Evolutionary conservation across 495 filamentous ascomycete genomes (phyloP), one percentile per base, ranked within the genome.

Genomic region (Aspergillus nanangensis): DNA sequence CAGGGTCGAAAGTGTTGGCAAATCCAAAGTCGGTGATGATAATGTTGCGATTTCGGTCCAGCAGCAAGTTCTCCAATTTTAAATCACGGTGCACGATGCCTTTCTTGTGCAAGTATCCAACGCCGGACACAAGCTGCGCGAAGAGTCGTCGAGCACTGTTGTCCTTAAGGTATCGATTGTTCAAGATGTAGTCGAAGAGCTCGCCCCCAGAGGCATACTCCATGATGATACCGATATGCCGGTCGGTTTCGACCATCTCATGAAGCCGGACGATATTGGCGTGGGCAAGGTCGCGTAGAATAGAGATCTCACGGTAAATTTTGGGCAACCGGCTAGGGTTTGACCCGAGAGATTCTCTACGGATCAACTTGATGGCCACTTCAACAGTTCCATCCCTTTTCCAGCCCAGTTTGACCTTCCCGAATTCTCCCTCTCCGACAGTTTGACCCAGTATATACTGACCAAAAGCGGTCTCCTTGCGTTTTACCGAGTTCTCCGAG

Each of bases 1-100:
- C 60, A 1, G 93, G 82, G 61, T 95, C 83, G 61, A 99, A 99
- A 3, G 90, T 97, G 63, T 99, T 99, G 38, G 93, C 93, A 66
- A 99, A 99, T 3, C 93, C 93, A 63, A 99, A 99, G 67, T 99
- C 93, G 0, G 93, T 97, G 63, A 99, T 97, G 70, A 99, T 97
- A 61, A 99, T 96, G 67, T 99, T 99, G 35, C 88, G 82, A 56
- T 99, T 96, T 15, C 93, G 81, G 67, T 99, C 93, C 38, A 99
- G 81, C 15, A 99, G 74, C 57, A 99, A 65, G 62, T 99, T 99
- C 67, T 99, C 93, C 48, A 99, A 74, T 66, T 99, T 99, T 42
- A 99, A 73, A 69, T 99, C 93, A 57, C 93, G 85, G 58, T 99
- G 93, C 18, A 99, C 92, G 59, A 99, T 99, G 33, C 93, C 93